Evolutionary conservation across 2,329 filamentous ascomycete genomes (phyloP).

Genomic region (Penicillium glabrum): DNA sequence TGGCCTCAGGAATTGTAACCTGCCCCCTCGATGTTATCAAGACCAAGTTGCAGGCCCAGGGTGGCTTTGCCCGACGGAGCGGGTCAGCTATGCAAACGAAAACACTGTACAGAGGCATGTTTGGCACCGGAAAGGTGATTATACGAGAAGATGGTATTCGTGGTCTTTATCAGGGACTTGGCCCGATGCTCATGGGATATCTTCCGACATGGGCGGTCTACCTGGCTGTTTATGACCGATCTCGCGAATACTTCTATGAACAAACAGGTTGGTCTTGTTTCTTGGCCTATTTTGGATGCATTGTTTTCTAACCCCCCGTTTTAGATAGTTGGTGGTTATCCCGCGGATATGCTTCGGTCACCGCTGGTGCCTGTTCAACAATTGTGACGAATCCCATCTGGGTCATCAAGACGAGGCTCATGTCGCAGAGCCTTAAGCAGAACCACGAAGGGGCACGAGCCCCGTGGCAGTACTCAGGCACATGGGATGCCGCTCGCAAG

Average conservation of each 20-base stretch:
- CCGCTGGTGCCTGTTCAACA: constrained; percentile 89
- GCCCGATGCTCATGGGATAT: constrained; percentile 93
- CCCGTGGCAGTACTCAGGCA: constrained; percentile 85
- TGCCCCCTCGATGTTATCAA: constrained; percentile 99
- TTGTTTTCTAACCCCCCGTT: constrained; percentile 5
- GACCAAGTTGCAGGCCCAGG: constrained; percentile 95
- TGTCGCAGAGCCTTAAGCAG: constrained; percentile 75
- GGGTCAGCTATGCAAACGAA: constrained; percentile 45
- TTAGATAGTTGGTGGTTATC: constrained; percentile 73
- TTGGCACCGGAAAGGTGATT: constrained; percentile 83
- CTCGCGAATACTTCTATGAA: constrained; percentile 71
- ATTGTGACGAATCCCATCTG: constrained; percentile 96
- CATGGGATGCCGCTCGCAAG: constrained; percentile 86
- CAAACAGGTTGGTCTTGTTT: constrained; percentile 56
- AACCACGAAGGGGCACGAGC: constrained; percentile 52
- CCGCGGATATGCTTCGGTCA: constrained; percentile 84
- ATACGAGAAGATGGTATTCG: constrained; percentile 84
- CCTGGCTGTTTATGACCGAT: constrained; percentile 92
- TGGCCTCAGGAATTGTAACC: constrained; percentile 90
- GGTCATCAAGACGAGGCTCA: constrained; percentile 98
- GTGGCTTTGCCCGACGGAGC: constrained; percentile 64
- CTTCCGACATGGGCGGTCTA: constrained; percentile 98
- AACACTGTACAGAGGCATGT: constrained; percentile 75
- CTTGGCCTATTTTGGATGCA: neutral
- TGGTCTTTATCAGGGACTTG: constrained; percentile 89